Base-by-base conservation (phyloP, 345 rosid genomes). In the Eucalyptus virginea region DNA sequence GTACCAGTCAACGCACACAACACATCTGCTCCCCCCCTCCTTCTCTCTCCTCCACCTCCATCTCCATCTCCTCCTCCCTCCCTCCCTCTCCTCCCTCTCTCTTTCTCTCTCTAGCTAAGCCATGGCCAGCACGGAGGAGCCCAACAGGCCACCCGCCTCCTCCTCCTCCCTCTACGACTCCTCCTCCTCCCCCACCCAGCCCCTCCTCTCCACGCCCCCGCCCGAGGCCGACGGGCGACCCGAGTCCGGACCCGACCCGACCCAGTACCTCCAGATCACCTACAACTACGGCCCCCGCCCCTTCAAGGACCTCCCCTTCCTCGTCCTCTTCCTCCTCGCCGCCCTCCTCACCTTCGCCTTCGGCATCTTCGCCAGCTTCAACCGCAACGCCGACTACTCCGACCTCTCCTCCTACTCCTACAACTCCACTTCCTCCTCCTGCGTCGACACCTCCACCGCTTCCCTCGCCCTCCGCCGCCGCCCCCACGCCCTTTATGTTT, bases 241-340 rank as follows among this genome's bases (percentile, higher is more conserved):
- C 54, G 85, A 86, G 37, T 17, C 91, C 65, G 97, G 97, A 94
- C 94, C 95, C 65, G 97, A 98, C 95, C 94, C 96, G 26, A 94
- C 92, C 87, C 98, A 96, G 90, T 98, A 89, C 92, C 95, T 97
- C 88, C 99, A 98, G 94, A 97, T 98, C 98, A 92, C 97, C 45
- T 97, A 92, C 94, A 96, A 93, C 65, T 93, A 92, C 56, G 98
- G 96, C 6, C 97, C 96, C 11, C 93, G 99, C 88, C 91, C 95
- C 86, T 94, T 96, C 96, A 95, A 94, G 88, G 99, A 98, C 93
- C 88, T 96, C 54, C 90, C 97, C 48, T 96, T 95, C 89, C 94
- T 98, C 56, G 37, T 97, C 93, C 93, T 98, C 91, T 98, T 96
- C 90, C 83, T 90, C 88, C 92, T 98, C 89, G 87, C 93, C 77